Evolutionary conservation across 2,329 filamentous ascomycete genomes (phyloP), one percentile per base, ranked within the genome.

Genomic region (Aureobasidium sp.): DNA sequence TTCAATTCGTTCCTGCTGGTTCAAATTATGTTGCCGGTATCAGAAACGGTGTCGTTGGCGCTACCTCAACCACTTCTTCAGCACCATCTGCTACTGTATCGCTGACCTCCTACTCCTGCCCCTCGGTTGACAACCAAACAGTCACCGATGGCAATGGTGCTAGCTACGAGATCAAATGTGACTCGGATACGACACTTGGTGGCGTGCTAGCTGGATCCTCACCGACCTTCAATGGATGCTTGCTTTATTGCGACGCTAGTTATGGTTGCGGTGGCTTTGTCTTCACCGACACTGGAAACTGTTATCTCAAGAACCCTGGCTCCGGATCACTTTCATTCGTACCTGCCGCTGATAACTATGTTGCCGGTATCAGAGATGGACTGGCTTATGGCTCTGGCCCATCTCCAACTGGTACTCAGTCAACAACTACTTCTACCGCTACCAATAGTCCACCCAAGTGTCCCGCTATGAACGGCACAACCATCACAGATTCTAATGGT

Each of bases 221-320:
- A 2, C n/a, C 47, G 23, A 20, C 34, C 29, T 62, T 58, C 29
- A 62, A 41, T 48, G 64, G 64, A 10, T 70, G 68, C 39, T 63
- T 69, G 32, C 55, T 44, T 3, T 46, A 63, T 3, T 70, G 68
- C 50, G 66, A 67, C 23, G 51, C 50, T 20, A 44, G 41, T 10
- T 13, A 62, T 5, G 61, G 53, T 36, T 70, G 68, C 57, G 60
- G 57, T 12, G 68, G 48, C 17, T 67, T 63, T 42, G 66, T 64
- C 5, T 70, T 66, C 52, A 47, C 60, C 29, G 8, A 8, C 32
- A 34, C 6, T 17, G 57, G 36, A 17, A 61, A 23, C 8, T 52
- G 36, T 17, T 51, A 47, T n/a, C 57, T 51, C 26, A 61, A 61
- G 17, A 41, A 20, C 1, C 20, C 23, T 23, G 20, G 15, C 23